Evolutionary conservation across 768 basidiomycete genomes (phyloP), one percentile per base, ranked within the genome.

Genomic region (Mycena pura): DNA sequence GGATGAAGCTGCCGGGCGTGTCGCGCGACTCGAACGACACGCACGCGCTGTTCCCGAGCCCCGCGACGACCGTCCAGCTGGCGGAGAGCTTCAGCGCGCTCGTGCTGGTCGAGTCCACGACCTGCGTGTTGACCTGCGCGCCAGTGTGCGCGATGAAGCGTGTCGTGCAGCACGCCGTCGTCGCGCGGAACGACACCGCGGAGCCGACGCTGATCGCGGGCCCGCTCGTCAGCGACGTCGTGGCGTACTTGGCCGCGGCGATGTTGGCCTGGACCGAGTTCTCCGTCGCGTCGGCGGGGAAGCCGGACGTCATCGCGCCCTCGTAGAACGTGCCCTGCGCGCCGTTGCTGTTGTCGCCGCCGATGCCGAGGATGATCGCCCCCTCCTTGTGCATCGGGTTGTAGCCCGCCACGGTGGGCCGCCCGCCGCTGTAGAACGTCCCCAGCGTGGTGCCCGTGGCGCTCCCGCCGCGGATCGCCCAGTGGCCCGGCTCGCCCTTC

Each of bases 381-480:
- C 62, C 56, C 47, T 63, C 62, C 43, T 63, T 63, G n/a, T 51
- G 24, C 62, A 63, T 63, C 32, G 62, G 62, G 40, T 57, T 58
- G 43, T 63, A 63, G 2, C 62, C 62, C 29, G 55, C n/a, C 19
- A n/a, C 45, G 27, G 14, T 29, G 24, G 62, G 56, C 7, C 62
- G 62, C 22, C 19, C 28, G 21, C 62, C 62, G 28, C 46, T 57
- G 34, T 39, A 63, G 48, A 50, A 57, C 29, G 62, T 63, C 36
- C 47, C 11, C 31, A 63, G 39, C 8, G 44, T 6, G 17, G 47
- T 38, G 24, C 44, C 39, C n/a, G 22, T 24, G 21, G 44, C 45
- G 44, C 36, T 47, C 10, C 31, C 56, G 4, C 44, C 56, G 32
- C 45, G 44, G 19, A 57, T 48, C 17, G 46, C 55, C 44, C 44